Base-by-base conservation (phyloP, 305 asterid species). In the Ajuga reptans region DNA sequence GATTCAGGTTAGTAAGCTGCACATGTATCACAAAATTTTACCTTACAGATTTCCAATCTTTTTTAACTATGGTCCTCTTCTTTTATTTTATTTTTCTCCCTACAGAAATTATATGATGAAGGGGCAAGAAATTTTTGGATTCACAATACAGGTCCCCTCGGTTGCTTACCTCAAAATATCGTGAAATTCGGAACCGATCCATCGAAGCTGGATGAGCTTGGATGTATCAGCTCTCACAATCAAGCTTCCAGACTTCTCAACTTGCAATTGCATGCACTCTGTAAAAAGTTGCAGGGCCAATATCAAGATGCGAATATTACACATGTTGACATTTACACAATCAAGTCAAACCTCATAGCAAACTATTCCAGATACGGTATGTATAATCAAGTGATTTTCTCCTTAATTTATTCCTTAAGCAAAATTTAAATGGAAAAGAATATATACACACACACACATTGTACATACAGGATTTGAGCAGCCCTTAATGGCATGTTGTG, bases 81-180 rank as follows among this genome's bases (percentile, higher is more conserved):
- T 21, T 21, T 21, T 21, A 2, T 21, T 21, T 21, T 21, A 21
- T 2, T 21, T 21, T 21, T 6, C 24, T 58, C 33, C 67, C 47
- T 33, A 17, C 91, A 93, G 97, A 82, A 54, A 70, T 67, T 93
- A 71, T 89, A 87, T 15, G 87, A 86, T n/a, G 82, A 84, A 79
- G 95, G 97, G 63, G 95, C 87, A 65, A 80, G 95, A 70, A 79
- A 82, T 57, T 93, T 90, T 59, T 93, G 99, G 97, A 85, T 93
- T 72, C 99, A 90, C 75, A 89, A 87, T 77, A 93, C 97, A 11
- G 97, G 95, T 14, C 97, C 99, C 11, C 84, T 93, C 1, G 96
- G 97, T 24, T 93, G 97, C 88, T 86, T 93, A 73, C 80, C 96
- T 66, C 99, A 90, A 39, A 90, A 90, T 67, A 79, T 89, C 17